Conservation (phyloP, 2,329 filamentous ascomycete species). For the Pseudonectria foliicola region DNA sequence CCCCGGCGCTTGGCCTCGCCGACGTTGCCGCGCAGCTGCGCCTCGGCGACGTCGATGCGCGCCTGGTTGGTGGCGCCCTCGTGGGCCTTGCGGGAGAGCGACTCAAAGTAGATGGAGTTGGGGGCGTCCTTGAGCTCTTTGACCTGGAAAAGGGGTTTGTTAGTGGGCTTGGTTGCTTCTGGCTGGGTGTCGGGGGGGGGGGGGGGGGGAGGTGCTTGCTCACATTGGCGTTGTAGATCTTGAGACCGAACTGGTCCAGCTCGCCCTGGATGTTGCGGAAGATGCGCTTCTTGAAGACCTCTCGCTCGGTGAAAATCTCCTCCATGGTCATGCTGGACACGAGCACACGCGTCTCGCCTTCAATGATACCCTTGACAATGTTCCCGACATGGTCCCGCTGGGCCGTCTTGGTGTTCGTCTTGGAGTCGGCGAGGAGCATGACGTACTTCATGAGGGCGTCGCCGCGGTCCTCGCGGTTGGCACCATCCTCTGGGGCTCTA, state of each 20-base stretch:
- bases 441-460: constrained; percentile 75
- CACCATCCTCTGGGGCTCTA: constrained; percentile 14
- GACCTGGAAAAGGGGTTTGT: no score
- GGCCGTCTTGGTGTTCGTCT: constrained; percentile 33
- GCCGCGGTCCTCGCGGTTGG: constrained; percentile 41
- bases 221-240: constrained; percentile 62
- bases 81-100: constrained; percentile 74
- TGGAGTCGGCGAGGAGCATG: constrained; percentile 66
- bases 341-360: constrained; percentile 77
- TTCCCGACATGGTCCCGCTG: constrained; percentile 61
- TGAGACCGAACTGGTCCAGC: constrained; percentile 71
- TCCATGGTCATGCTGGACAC: constrained; percentile 91
- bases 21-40: constrained; percentile 60
- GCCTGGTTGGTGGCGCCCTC: constrained; percentile 81
- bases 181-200: background rate
- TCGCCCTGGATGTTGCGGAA: constrained; percentile 72
- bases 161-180: no score
- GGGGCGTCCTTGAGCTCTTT: constrained; percentile 82
- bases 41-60: constrained; percentile 57
- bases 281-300: constrained; percentile 69
- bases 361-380: constrained; percentile 85
- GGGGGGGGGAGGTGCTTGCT: no score
- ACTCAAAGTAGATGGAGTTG: constrained; percentile 76
- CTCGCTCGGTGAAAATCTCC: constrained; percentile 73
- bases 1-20: constrained; percentile 73